A percentile compares a stretch with the other conserved stretches of the same genome.
Conservation (phyloP, 192 early-diverging fungal genomes). For the Linnemannia zychae region DNA sequence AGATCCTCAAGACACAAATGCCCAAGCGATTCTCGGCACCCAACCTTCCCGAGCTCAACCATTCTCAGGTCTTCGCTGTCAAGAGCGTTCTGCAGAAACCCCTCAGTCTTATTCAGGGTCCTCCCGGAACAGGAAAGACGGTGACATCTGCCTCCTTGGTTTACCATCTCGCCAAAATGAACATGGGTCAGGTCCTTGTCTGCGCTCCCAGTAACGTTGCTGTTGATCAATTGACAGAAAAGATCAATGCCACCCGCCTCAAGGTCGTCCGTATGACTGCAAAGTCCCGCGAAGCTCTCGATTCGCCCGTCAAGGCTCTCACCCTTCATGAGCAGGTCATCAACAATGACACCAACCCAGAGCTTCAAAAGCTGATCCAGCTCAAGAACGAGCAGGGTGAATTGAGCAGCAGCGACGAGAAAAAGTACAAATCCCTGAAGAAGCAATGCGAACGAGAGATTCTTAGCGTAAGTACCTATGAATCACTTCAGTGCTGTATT, state of each 20-base stretch:
- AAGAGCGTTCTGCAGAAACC: constrained; percentile 94
- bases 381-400: constrained; percentile 93
- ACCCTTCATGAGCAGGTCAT: constrained; percentile 97
- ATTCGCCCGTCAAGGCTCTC: constrained; percentile 94
- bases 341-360: constrained; percentile 94
- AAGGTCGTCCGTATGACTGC: constrained; percentile 96
- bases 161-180: constrained; percentile 95
- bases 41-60: constrained; percentile 95
- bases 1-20: constrained; percentile 82
- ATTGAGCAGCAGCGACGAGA: constrained; percentile 89
- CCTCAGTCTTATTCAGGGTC: constrained; percentile 95
- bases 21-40: constrained; percentile 94
- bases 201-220: constrained; percentile 99
- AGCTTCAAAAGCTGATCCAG: constrained; percentile 92
- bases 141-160: constrained; percentile 98
- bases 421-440: constrained; percentile 86
- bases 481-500: neutral
- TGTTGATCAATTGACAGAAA: constrained; percentile 98
- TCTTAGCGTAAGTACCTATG: constrained; percentile 66
- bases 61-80: constrained; percentile 96
- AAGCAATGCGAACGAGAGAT: constrained; percentile 93
- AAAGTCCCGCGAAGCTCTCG: constrained; percentile 92
- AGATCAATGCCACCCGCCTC: constrained; percentile 94
- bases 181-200: constrained; percentile 93
- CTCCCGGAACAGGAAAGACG: constrained; percentile 98